Evolutionary conservation across 257 asterid species (phyloP).

Genomic region (Prunella vulgaris): DNA sequence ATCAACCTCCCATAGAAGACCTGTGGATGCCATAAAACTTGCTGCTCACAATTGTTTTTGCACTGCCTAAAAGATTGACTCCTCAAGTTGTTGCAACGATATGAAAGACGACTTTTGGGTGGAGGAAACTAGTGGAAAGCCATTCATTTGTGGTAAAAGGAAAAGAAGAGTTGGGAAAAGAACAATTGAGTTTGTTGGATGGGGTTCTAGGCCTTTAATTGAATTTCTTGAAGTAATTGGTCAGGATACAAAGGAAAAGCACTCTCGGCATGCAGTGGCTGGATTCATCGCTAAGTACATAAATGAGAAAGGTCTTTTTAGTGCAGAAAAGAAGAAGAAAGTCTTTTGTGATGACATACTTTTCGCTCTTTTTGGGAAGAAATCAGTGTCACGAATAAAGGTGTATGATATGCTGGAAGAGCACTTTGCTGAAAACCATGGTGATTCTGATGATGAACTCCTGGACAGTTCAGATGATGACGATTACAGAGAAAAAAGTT

Average conservation of each 20-base stretch:
- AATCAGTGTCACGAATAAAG: constrained; percentile 43
- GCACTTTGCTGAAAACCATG: constrained; percentile 74
- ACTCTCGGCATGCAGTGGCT: constrained; percentile 58
- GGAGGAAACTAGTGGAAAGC: constrained; percentile 41
- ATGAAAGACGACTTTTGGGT: constrained; percentile 70
- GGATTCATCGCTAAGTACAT: constrained; percentile 48
- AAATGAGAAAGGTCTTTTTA: constrained; percentile 42
- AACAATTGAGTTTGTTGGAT: constrained; percentile 56
- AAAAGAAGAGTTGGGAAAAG: constrained; percentile 51
- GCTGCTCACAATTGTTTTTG: constrained; percentile 10
- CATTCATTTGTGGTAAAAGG: constrained; percentile 41
- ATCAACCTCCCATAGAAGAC: not conserved
- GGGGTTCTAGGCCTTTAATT: constrained; percentile 79
- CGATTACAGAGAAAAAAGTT: constrained; percentile 28
- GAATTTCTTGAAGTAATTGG: constrained; percentile 81
- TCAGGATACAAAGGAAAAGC: constrained; percentile 46
- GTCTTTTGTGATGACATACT: constrained; percentile 68
- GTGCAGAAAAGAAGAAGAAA: constrained; percentile 67
- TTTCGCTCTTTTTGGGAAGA: constrained; percentile 63
- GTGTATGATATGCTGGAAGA: constrained; percentile 62
- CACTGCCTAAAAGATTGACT: constrained; percentile 12
- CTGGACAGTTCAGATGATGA: constrained; percentile 56
- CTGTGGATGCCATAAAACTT: constrained; percentile 9
- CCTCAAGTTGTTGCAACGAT: constrained; percentile 13
- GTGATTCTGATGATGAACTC: constrained; percentile 58